Base-by-base conservation (phyloP, 2,329 filamentous ascomycete species). In the Zalaria sp. region DNA sequence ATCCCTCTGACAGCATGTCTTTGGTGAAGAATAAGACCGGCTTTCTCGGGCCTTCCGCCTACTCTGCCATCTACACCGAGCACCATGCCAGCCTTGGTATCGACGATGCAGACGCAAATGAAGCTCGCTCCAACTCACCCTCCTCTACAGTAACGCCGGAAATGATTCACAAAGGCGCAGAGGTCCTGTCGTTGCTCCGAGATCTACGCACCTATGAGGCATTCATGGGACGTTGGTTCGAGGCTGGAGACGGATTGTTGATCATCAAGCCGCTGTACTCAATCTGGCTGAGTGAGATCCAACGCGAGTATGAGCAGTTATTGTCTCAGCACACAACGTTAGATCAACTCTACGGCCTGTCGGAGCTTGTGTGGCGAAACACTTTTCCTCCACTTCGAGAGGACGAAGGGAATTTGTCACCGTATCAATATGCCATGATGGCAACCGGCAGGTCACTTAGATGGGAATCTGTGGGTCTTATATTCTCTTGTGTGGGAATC, bases 381-480 rank as follows among this genome's bases (percentile, higher is more conserved):
- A 66, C 64, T 0, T 45, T 58, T 7, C 55, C 50, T 27, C 58
- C 60, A 2, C 48, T 64, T 29, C 53, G 53, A 25, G 18, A 18
- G 18, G 46, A 64, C 1, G 54, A 59, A 38, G 56, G 58, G 7
- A 48, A 58, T 9, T 66, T 61, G 35, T 58, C 58, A 4, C 53
- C 62, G 9, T 50, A 48, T 8, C 57, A 64, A 8, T 68, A 63
- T 51, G 60, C 57, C 18, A 46, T 51, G 10, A 53, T 53, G 4
- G 57, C 57, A 2, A 64, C 63, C 10, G 65, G 64, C 1, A 53
- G 56, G 5, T 53, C 58, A 37, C 45, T 67, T 4, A 51, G 64
- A 46, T 68, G 65, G 65, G 65, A 68, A 43, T 56, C 65, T 25
- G 55, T 68, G 3, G 65, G 64, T 0, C 54, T 62, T 5, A 51